Base-by-base conservation (phyloP, 2,329 filamentous ascomycete species). In the Thielaviopsis musarum region DNA sequence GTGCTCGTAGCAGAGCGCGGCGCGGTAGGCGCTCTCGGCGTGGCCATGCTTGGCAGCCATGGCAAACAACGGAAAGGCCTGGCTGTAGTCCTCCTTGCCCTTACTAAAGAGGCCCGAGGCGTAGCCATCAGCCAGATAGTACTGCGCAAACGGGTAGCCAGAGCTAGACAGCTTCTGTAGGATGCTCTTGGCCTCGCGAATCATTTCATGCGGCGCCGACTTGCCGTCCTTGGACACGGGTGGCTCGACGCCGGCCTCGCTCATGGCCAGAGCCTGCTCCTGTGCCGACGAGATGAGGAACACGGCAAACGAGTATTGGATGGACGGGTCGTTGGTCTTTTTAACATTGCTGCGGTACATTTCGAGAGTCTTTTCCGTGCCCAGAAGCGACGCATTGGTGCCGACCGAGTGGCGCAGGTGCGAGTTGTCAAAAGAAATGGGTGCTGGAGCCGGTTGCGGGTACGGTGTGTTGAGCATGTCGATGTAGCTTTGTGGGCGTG, bases 311-410 rank as follows among this genome's bases (percentile, higher is more conserved):
- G 95, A 93, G 70, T 97, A 97, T 70, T 96, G 90, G 38, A 95
- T 87, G 3, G 87, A 84, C 17, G 85, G 78, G 70, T 96, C 90
- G 63, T 87, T 93, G 2, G 93, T 95, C 75, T 98, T 98, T 74
- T 96, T 97, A 61, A 96, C 88, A 67, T 97, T 98, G 59, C 86
- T 85, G 52, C 91, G 82, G 70, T 98, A 98, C 91, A 97, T 96
- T 59, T 97, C 91, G 55, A 98, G 80, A 1, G 93, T 98, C 73
- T 97, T 91, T 68, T 91, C 88, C 38, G 88, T 85, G 67, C 89
- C 91, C 30, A 98, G 79, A 13, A 98, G 77, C 21, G 91, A 95
- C 3, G 91, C 91, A 73, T 95, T 95, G 68, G 82, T 86, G 52
- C 93, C 93, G 24, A 98, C 84, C 17, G 81, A 84, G 59, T 79